Conservation (phyloP, 2,329 filamentous ascomycete species). For the Stemphylium lycopersici region DNA sequence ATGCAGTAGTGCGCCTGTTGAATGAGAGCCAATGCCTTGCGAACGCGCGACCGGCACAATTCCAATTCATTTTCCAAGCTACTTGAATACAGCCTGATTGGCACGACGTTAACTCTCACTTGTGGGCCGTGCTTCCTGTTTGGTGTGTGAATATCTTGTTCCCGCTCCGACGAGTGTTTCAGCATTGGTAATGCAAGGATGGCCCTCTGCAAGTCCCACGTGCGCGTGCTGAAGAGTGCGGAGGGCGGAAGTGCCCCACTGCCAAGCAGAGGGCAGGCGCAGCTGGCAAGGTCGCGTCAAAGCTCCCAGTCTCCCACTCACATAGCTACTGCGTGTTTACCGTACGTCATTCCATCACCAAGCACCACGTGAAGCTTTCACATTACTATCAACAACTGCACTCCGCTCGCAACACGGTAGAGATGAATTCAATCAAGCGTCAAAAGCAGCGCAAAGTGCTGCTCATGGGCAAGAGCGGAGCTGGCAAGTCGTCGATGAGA, state of each 20-base stretch:
- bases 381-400: too few species aligned
- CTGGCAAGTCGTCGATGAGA: constrained; percentile 97
- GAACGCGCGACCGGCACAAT: background rate
- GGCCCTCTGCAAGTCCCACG: constrained; percentile 1
- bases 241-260: constrained; percentile 14
- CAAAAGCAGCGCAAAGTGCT: constrained; percentile 62
- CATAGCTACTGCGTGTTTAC: constrained; percentile 15
- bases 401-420: constrained; percentile 10
- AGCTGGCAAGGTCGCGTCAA: constrained; percentile 8
- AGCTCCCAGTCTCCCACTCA: constrained; percentile 7
- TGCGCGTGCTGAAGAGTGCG: constrained; percentile 4
- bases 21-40: constrained; percentile 1
- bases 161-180: background rate
- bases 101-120: background rate
- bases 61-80: background rate
- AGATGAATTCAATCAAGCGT: constrained; percentile 51
- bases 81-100: background rate
- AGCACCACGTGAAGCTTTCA: background rate
- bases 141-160: background rate
- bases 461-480: constrained; percentile 87
- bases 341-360: constrained; percentile 18
- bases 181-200: constrained; percentile 6
- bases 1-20: background rate
- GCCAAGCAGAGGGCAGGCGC: constrained; percentile 12
- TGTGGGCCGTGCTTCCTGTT: background rate